phyloP scores from a whole-genome alignment of 495 filamentous ascomycete genomes.

The Symbiotaphrina buchneri region DNA sequence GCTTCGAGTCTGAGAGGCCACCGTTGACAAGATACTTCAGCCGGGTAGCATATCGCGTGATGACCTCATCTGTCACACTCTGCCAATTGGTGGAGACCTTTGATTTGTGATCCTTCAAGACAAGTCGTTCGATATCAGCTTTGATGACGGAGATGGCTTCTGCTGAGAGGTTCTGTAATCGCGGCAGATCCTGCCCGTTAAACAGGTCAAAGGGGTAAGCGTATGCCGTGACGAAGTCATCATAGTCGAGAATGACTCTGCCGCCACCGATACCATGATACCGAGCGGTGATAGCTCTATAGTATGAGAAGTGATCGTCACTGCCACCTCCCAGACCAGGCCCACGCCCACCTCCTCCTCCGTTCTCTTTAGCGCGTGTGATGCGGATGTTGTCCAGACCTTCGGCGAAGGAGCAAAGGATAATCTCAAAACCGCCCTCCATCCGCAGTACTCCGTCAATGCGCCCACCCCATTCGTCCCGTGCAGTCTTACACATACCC shows the following conservation, averaged over 20 bases:
- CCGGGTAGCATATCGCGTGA: slow-evolving; percentile 29
- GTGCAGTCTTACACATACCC: slow-evolving; percentile 23
- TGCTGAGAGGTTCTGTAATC: slow-evolving; percentile 16
- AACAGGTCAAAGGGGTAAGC: slow-evolving; percentile 31
- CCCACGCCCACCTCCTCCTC: background rate
- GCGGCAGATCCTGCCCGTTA: slow-evolving; percentile 16
- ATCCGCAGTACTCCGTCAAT: slow-evolving; percentile 41
- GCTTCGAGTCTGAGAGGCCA: slow-evolving; percentile 11
- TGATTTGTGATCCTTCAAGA: slow-evolving; percentile 11
- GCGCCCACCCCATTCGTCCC: slow-evolving; percentile 19
- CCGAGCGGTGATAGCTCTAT: slow-evolving; percentile 22
- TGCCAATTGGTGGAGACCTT: slow-evolving; percentile 29
- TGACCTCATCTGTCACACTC: slow-evolving; percentile 33
- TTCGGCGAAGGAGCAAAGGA: slow-evolving; percentile 34
- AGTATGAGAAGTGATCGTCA: background rate
- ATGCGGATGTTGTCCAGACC: slow-evolving; percentile 6
- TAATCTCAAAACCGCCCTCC: slow-evolving; percentile 49
- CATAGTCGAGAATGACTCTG: slow-evolving; percentile 33
- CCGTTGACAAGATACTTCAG: slow-evolving; percentile 23
- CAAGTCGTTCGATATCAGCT: too few species aligned
- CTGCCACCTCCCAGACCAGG: background rate
- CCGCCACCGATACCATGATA: slow-evolving; percentile 33
- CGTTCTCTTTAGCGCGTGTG: slow-evolving; percentile 4
- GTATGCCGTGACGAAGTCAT: slow-evolving; percentile 34
- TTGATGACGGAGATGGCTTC: too few species aligned